Conservation (phyloP, 202 grass and related monocot species). For the Eragrostis tef region DNA sequence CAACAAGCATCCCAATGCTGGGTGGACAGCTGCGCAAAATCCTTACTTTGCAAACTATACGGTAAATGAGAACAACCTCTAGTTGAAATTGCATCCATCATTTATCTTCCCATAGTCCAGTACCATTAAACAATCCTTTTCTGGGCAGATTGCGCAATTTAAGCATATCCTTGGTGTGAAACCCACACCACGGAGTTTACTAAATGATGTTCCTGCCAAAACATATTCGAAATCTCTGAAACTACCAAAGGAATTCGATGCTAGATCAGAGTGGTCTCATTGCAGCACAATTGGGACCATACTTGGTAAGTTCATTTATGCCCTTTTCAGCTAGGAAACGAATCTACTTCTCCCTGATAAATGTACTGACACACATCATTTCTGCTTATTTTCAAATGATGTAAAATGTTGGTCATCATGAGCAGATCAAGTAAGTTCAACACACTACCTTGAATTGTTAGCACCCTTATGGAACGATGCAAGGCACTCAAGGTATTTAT, state of each 20-base stretch:
- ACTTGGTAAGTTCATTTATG: slow-evolving; percentile 58
- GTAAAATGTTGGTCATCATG: slow-evolving; percentile 32
- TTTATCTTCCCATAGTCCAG: slow-evolving; percentile 5
- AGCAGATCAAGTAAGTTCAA: slow-evolving; percentile 82
- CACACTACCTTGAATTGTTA: slow-evolving; percentile 10
- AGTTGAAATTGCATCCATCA: neutral
- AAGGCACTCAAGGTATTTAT: slow-evolving; percentile 18
- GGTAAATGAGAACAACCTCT: slow-evolving; percentile 46
- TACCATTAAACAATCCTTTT: slow-evolving; percentile 1
- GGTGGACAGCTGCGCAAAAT: slow-evolving; percentile 74
- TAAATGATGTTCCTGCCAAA: slow-evolving; percentile 52
- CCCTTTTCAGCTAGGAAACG: no score
- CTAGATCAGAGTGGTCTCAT: slow-evolving; percentile 71
- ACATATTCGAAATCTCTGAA: slow-evolving; percentile 55
- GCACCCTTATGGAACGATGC: neutral
- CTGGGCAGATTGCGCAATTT: slow-evolving; percentile 70
- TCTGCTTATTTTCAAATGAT: slow-evolving; percentile 6
- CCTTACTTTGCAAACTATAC: slow-evolving; percentile 69
- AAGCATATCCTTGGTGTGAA: slow-evolving; percentile 90
- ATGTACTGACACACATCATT: slow-evolving; percentile 41
- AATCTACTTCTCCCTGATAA: neutral
- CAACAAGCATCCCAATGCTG: slow-evolving; percentile 67
- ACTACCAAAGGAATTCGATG: slow-evolving; percentile 75
- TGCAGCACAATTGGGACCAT: slow-evolving; percentile 81
- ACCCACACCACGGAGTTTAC: slow-evolving; percentile 45